Evolutionary conservation across 1,284 basidiomycete genomes (phyloP).

Genomic region (Irpex sp.): DNA sequence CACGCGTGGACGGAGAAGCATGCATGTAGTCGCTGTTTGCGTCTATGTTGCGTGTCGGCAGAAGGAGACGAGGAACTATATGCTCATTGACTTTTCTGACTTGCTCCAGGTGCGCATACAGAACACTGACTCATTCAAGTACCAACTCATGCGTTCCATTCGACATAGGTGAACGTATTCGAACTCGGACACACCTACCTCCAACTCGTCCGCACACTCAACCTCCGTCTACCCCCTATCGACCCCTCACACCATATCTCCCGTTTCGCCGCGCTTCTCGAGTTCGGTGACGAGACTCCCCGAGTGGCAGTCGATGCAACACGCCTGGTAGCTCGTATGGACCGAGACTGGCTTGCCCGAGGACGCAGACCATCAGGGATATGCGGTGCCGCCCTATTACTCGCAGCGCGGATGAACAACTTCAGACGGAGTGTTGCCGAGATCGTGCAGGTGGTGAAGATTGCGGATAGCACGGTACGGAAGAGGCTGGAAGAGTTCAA

Average conservation of each 20-base stretch:
- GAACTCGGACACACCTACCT: conserved; percentile 96
- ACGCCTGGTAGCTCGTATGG: conserved; percentile 91
- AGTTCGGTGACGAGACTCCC: conserved; percentile 93
- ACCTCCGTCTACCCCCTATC: conserved; percentile 85
- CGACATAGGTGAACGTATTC: conserved; percentile 89
- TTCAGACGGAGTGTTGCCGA: conserved; percentile 92
- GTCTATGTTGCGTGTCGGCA: conserved; percentile 93
- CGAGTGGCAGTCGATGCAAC: conserved; percentile 93
- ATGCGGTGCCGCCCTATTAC: conserved; percentile 91
- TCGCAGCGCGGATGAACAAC: conserved; percentile 98
- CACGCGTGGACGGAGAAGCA: conserved; percentile 87
- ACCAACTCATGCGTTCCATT: neutral
- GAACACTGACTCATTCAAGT: no score
- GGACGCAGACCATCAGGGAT: conserved; percentile 96
- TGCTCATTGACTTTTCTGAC: conserved; percentile 99
- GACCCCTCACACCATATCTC: conserved; percentile 98
- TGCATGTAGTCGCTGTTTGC: conserved; percentile 94
- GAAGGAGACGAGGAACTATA: conserved; percentile 87
- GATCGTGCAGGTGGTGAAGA: conserved; percentile 98
- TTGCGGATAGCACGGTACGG: conserved; percentile 90
- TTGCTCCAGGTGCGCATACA: conserved; percentile 67
- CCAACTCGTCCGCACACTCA: conserved; percentile 87
- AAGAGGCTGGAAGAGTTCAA: conserved; percentile 97
- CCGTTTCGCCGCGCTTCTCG: conserved; percentile 93
- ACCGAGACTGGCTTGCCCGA: conserved; percentile 96